These are phyloP conservation scores for Boletus insuetus DNA, from an alignment of 768 basidiomycete genomes.

Conservation along the genomic window DNA sequence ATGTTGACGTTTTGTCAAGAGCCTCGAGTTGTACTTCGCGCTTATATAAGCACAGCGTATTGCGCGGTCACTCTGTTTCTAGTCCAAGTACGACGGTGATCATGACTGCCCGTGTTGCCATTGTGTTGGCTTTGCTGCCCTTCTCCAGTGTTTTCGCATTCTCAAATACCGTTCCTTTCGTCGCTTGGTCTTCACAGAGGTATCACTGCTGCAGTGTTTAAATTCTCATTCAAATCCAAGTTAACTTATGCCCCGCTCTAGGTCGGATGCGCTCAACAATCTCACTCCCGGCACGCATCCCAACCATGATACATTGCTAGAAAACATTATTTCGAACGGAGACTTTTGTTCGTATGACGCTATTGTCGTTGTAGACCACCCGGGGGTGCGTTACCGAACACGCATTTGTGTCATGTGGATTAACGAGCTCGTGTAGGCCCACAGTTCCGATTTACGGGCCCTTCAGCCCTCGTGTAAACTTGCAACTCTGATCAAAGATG, in stretches of 20 bases:
- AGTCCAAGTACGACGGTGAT: constrained; percentile 22
- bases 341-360: constrained; percentile 64
- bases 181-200: constrained; percentile 73
- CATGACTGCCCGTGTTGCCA: constrained; percentile 45
- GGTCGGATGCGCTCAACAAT: constrained; percentile 47
- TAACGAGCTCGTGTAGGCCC: constrained; percentile 45
- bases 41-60: constrained; percentile 17
- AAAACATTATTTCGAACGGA: constrained; percentile 41
- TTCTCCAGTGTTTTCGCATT: constrained; percentile 48
- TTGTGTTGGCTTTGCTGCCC: constrained; percentile 43
- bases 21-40: neutral
- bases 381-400: constrained; percentile 53
- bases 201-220: constrained; percentile 22
- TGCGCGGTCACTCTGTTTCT: neutral
- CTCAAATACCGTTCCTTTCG: constrained; percentile 58
- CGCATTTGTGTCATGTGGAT: neutral
- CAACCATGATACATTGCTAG: constrained; percentile 36
- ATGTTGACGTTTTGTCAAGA: neutral
- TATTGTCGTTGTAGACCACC: constrained; percentile 66
- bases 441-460: constrained; percentile 70
- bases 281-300: constrained; percentile 36
- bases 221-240: neutral
- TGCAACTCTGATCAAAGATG: constrained; percentile 42
- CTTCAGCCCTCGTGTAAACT: constrained; percentile 54
- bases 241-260: constrained; percentile 24